Base-by-base conservation (phyloP, 192 early-diverging fungal species). In the Backusella australiensis region DNA sequence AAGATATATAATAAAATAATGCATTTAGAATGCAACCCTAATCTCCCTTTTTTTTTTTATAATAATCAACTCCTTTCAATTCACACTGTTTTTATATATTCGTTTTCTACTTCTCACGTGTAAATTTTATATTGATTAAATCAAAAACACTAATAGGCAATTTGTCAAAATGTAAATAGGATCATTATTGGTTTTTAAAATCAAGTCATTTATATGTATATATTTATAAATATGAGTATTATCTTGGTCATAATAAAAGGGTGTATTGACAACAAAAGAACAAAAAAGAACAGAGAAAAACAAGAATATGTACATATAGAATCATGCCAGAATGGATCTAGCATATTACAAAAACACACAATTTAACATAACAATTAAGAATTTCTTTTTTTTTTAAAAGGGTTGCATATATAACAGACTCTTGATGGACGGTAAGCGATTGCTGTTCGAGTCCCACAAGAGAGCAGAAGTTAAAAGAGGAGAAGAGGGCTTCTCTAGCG, bases 401-500 rank as follows among this genome's bases (percentile, higher is more conserved):
- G 41, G 42, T 34, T 71, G 70, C 70, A 71, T 49, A 49, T 67
- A 67, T n/a, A 75, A 39, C 14, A 75, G 38, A 11, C 65, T 67
- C 44, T 65, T 63, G 41, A 75, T 75, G 34, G 74, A 75, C 3
- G 74, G 74, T 44, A 75, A 65, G 21, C 74, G 74, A 49, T 75
- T 23, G 26, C 46, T 72, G 70, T 23, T 72, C 8, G 39, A 15
- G 46, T 71, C 44, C 42, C 29, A 44, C 41, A 49, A 17, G 26
- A 44, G 26, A 29, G 21, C 23, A 63, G 56, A 12, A 29, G 56
- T 23, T 12, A 26, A 8, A 29, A 63, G 56, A 63, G 56, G 56
- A 59, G 56, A 63, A n/a, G 56, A 42, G 9, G 68, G 35, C 34
- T 69, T 69, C 11, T 71, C 42, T 34, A 71, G 6, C 29, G 70